Evolutionary conservation across 176 grass and related monocot genomes (phyloP).

Genomic region (Tillandsia leiboldiana): DNA sequence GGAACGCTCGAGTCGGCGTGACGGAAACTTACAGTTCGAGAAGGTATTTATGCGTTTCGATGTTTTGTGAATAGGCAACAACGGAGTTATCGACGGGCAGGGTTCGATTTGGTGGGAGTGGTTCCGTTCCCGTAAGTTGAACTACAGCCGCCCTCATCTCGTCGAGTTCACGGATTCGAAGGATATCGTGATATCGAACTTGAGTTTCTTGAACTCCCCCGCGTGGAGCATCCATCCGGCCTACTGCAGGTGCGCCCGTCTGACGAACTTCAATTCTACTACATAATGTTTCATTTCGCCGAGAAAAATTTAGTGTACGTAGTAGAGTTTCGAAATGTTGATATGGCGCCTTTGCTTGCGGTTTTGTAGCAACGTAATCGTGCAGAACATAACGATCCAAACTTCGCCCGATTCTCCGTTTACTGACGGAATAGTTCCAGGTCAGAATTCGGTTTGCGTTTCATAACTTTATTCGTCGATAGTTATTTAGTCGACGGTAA

Average conservation of each 20-base stretch:
- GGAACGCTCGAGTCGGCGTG: background rate
- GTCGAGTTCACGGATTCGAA: slow-evolving; percentile 59
- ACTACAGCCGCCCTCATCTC: slow-evolving; percentile 80
- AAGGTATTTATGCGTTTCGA: no score
- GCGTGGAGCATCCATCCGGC: slow-evolving; percentile 90
- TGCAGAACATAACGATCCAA: slow-evolving; percentile 66
- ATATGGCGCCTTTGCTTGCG: background rate
- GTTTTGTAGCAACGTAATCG: slow-evolving; percentile 49
- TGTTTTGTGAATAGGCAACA: slow-evolving; percentile 33
- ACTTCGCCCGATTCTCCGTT: slow-evolving; percentile 50
- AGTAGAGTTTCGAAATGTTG: background rate
- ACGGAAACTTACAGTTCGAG: no score
- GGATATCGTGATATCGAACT: slow-evolving; percentile 69
- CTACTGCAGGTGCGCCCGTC: slow-evolving; percentile 49
- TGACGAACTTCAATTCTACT: slow-evolving; percentile 1
- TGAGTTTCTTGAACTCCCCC: slow-evolving; percentile 73
- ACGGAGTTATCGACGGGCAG: slow-evolving; percentile 75
- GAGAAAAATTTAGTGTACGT: background rate
- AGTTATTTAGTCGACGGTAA: background rate
- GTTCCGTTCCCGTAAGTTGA: slow-evolving; percentile 43
- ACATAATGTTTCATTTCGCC: slow-evolving; percentile 1
- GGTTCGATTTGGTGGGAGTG: slow-evolving; percentile 84
- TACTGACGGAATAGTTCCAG: slow-evolving; percentile 81
- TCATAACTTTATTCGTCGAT: background rate
- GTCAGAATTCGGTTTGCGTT: slow-evolving; percentile 19